Percentiles rank a stretch among this genome's conserved stretches.
Conservation (phyloP, 805 yeast genomes). For the Kazachstania bromeliacearum region DNA sequence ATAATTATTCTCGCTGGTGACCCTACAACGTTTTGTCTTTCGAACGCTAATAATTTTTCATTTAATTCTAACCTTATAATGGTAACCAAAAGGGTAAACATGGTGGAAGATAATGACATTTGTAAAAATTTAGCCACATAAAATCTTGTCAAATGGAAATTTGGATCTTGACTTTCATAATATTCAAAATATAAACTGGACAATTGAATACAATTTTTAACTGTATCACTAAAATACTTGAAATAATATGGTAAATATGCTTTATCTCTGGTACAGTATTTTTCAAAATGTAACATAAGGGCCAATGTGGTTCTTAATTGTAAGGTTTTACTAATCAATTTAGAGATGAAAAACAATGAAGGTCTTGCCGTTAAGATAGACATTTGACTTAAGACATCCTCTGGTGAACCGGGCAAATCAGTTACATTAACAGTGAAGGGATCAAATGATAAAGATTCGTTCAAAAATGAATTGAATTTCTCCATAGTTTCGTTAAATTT, state of each 20-base stretch:
- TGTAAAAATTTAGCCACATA: slow-evolving; percentile 22
- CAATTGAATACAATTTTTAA: slow-evolving; percentile 1
- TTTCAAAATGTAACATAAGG: slow-evolving; percentile 23
- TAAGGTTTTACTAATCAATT: slow-evolving; percentile 17
- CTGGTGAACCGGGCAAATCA: slow-evolving; percentile 1
- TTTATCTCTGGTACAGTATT: slow-evolving; percentile 2
- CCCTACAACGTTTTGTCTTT: not conserved
- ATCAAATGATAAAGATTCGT: slow-evolving; percentile 8
- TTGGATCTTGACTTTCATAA: slow-evolving; percentile 13
- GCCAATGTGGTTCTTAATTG: slow-evolving; percentile 22
- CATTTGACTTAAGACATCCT: slow-evolving; percentile 4
- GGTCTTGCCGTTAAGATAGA: slow-evolving; percentile 7
- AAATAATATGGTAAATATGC: slow-evolving; percentile 13
- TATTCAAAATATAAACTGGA: slow-evolving; percentile 13
- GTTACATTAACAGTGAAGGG: not conserved
- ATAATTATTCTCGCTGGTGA: not conserved
- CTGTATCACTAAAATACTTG: slow-evolving; percentile 13
- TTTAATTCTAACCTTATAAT: slow-evolving; percentile 14
- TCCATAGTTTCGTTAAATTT: slow-evolving; percentile 12
- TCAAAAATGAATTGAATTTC: slow-evolving; percentile 12
- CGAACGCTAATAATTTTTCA: not conserved
- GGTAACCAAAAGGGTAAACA: slow-evolving; percentile 18
- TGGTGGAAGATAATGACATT: slow-evolving; percentile 18
- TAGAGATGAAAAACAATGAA: slow-evolving; percentile 16
- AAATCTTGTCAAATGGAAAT: slow-evolving; percentile 11